Conservation (phyloP, 345 rosid species). For the Salix purpurea region DNA sequence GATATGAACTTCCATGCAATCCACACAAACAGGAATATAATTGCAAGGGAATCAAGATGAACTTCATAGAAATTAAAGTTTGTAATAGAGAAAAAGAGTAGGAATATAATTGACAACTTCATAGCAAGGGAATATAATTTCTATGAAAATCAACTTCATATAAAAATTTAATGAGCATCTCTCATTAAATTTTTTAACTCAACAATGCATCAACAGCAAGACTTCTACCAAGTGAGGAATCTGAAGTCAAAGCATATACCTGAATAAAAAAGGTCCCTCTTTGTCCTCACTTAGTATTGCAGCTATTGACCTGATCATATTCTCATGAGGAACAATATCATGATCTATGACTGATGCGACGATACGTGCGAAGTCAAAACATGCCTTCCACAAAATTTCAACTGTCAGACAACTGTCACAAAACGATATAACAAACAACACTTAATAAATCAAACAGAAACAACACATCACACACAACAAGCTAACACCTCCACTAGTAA, state of each 20-base stretch:
- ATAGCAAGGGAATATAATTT: no score
- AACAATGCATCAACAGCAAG: no score
- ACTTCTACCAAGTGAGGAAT: no score
- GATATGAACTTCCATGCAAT: no score
- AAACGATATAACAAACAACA: slow-evolving; percentile 24
- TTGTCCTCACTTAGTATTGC: slow-evolving; percentile 61
- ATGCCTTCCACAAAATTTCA: slow-evolving; percentile 69
- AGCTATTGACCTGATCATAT: slow-evolving; percentile 62
- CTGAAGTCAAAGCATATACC: slow-evolving; percentile 41
- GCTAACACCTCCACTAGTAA: slow-evolving; percentile 6
- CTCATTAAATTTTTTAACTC: no score
- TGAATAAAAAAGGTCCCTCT: slow-evolving; percentile 67
- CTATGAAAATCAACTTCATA: no score
- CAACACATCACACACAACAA: slow-evolving; percentile 12
- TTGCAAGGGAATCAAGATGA: no score
- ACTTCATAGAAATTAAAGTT: no score
- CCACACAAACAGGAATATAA: no score
- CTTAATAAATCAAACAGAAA: slow-evolving; percentile 20
- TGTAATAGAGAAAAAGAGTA: no score
- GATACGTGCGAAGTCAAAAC: slow-evolving; percentile 80
- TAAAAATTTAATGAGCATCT: no score
- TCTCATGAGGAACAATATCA: slow-evolving; percentile 68
- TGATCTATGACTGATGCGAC: slow-evolving; percentile 55
- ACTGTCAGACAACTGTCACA: slow-evolving; percentile 43
- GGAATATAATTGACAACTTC: no score